phyloP scores from a whole-genome alignment of 176 grass and related monocot species.

The Panicum miliaceum region DNA sequence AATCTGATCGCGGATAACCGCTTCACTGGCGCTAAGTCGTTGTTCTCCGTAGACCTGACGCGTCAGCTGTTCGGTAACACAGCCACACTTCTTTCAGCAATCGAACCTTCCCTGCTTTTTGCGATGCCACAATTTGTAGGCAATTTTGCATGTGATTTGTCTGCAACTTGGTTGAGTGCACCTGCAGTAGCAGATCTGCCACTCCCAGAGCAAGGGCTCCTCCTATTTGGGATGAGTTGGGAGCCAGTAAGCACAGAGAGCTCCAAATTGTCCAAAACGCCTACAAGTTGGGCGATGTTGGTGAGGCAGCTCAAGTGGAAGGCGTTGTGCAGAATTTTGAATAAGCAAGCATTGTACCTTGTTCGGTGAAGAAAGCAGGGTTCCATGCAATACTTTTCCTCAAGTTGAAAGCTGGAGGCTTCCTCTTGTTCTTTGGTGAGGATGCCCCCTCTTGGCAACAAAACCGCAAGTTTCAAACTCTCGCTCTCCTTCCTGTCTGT shows the following conservation, averaged over 20 bases:
- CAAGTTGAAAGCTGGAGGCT: slow-evolving; percentile 60
- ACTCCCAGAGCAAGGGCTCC: slow-evolving; percentile 24
- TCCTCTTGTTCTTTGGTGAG: slow-evolving; percentile 46
- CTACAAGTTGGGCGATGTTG: slow-evolving; percentile 38
- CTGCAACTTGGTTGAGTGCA: slow-evolving; percentile 20
- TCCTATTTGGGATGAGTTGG: slow-evolving; percentile 35
- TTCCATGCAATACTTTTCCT: slow-evolving; percentile 98
- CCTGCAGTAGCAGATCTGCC: slow-evolving; percentile 42
- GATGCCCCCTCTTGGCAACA: not conserved
- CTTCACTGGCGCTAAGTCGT: too few species aligned
- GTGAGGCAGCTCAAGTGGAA: not conserved
- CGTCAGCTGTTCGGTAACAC: too few species aligned
- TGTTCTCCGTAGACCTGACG: too few species aligned
- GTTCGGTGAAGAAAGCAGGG: slow-evolving; percentile 81
- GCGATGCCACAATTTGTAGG: slow-evolving; percentile 33
- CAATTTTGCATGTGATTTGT: slow-evolving; percentile 51
- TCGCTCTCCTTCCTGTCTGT: too few species aligned
- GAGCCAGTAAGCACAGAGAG: slow-evolving; percentile 72
- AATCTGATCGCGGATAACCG: too few species aligned
- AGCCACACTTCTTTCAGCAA: too few species aligned
- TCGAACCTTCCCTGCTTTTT: slow-evolving; percentile 50
- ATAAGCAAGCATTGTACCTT: slow-evolving; percentile 52
- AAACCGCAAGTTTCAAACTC: too few species aligned
- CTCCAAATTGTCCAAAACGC: slow-evolving; percentile 74
- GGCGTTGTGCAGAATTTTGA: too few species aligned